phyloP scores from a whole-genome alignment of 176 grass and related monocot genomes.

The Oryza meyeriana region DNA sequence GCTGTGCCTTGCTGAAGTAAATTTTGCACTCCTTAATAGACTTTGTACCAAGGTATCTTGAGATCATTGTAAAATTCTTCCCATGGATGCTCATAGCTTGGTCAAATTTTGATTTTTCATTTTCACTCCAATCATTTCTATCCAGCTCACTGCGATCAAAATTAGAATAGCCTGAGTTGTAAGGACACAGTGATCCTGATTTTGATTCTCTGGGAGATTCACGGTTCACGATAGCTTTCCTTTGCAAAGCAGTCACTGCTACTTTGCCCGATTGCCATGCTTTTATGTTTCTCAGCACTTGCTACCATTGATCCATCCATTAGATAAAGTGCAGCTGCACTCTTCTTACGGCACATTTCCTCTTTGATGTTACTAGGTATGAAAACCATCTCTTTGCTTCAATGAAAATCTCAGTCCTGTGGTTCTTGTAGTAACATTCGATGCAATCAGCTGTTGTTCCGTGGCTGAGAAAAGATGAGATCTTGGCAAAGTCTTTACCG shows the following conservation, averaged over 20 bases:
- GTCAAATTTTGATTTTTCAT: constrained; percentile 44
- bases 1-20: constrained; percentile 51
- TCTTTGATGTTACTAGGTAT: constrained; percentile 44
- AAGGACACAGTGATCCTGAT: neutral
- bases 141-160: constrained; percentile 41
- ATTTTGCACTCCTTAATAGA: constrained; percentile 54
- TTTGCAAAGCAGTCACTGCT: neutral
- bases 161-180: constrained; percentile 27
- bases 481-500: constrained; percentile 52
- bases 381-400: constrained; percentile 48
- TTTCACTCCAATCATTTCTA: constrained; percentile 46
- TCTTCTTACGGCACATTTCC: constrained; percentile 28
- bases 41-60: constrained; percentile 39
- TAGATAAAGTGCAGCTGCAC: constrained; percentile 33
- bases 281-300: constrained; percentile 17
- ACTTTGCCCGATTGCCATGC: neutral
- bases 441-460: constrained; percentile 65
- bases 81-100: constrained; percentile 43
- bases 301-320: constrained; percentile 27
- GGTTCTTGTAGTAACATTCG: constrained; percentile 61
- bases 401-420: constrained; percentile 46
- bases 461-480: constrained; percentile 47
- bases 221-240: neutral
- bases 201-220: constrained; percentile 10
- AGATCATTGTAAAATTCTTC: constrained; percentile 52